Evolutionary conservation across 2,329 filamentous ascomycete genomes (phyloP), one percentile per base, ranked within the genome.

Genomic region (Fusarium buharicum): DNA sequence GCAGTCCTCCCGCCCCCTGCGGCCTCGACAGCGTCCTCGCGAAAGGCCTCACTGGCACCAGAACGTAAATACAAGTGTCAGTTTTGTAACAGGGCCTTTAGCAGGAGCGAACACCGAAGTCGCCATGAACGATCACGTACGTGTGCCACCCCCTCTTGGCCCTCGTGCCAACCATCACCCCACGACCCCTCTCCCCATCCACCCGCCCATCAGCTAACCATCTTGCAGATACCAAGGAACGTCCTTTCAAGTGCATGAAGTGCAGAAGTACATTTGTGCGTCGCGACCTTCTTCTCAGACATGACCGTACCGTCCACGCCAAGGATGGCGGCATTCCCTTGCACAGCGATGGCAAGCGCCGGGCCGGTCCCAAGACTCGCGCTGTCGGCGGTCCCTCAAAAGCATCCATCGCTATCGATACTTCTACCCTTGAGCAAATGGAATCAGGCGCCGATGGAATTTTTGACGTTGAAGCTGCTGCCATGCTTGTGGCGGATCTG

Each of bases 11-110:
- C 87, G 70, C 81, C 90, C 74, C 78, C 86, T 70, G 84, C 86
- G 74, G 81, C 86, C 74, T 86, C 92, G 74, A 86, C 88, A 74
- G 85, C 90, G 75, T 85, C 86, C 71, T 84, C 89, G 73, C 88
- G 91, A 78, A 96, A 96, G 80, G 79, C 89, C 68, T 83, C 90
- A 61, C 81, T 89, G 70, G 89, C 87, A 70, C 92, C 93, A 53
- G 95, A 98, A 83, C 94, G 96, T 84, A 97, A 97, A 81, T 99
- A 99, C 87, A 97, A 98, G 79, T 99, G 95, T 82, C 93, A 97
- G 83, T 98, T 97, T 79, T 98, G 95, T 83, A 93, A 93, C 80
- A 87, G 95, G 78, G 95, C 95, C 65, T 99, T 99, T 78, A 97
- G 93, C 81, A 86, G 95, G 77, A 97, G 93, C 78, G 95, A 99